Conservation (phyloP, 2,329 filamentous ascomycete species). For the Diplodia scrobiculata region DNA sequence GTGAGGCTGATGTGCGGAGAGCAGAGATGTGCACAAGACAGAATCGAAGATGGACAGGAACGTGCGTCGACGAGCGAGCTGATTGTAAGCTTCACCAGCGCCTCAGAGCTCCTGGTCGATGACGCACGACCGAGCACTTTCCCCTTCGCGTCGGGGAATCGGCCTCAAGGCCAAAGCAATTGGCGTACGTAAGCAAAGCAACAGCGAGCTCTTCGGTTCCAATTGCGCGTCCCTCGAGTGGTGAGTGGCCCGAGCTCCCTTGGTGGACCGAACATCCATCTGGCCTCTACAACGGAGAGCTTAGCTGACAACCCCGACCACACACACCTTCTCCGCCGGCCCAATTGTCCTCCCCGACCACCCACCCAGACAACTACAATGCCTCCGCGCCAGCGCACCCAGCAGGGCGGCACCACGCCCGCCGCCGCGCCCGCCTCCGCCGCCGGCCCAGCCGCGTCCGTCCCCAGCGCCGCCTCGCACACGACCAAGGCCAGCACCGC, state of each 20-base stretch:
- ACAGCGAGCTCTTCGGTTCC: background rate
- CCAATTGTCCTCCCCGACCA: background rate
- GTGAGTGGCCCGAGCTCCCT: conserved; percentile 26
- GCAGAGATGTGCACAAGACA: background rate
- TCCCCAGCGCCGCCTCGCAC: conserved; percentile 30
- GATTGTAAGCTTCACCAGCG: conserved; percentile 2
- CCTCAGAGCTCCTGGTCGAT: background rate
- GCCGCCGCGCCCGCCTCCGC: conserved; percentile 23
- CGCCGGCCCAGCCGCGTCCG: conserved; percentile 34
- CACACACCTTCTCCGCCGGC: conserved; percentile 33
- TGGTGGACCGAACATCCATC: conserved; percentile 23
- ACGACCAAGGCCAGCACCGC: conserved; percentile 25
- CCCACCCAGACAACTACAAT: conserved; percentile 12
- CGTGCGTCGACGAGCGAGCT: conserved; percentile 1
- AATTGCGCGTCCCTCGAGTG: conserved; percentile 18
- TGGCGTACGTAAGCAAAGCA: conserved; percentile 16
- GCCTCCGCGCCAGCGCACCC: conserved; percentile 27
- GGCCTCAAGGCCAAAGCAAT: background rate
- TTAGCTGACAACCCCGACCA: conserved; percentile 3
- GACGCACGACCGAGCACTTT: conserved; percentile 7
- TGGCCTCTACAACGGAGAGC: conserved; percentile 7
- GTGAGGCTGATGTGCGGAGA: background rate
- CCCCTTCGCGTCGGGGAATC: background rate
- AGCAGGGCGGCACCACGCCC: conserved; percentile 26
- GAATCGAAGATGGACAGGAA: background rate